Percentiles rank a stretch among this genome's conserved stretches.
phyloP scores from a whole-genome alignment of 1,284 basidiomycete species.

The Leccinum solheimii region DNA sequence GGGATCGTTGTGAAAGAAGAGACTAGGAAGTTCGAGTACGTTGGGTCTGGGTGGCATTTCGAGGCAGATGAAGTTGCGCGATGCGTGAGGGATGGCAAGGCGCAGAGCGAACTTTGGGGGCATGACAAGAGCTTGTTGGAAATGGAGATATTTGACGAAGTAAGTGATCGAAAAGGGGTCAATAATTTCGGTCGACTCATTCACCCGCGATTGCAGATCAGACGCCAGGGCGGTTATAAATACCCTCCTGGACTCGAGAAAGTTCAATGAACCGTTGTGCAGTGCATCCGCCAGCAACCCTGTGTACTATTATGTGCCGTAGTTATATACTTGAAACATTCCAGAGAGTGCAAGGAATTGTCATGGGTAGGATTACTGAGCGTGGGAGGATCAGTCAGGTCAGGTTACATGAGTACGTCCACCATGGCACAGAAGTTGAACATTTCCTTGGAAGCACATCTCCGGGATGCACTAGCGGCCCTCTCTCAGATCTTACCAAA shows the following conservation, averaged over 20 bases:
- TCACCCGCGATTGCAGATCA: conserved; percentile 38
- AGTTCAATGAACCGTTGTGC: conserved; percentile 29
- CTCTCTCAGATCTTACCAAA: conserved; percentile 48
- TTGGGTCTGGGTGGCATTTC: conserved; percentile 70
- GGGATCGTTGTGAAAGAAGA: conserved; percentile 55
- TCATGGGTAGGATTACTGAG: background rate
- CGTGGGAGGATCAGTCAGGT: background rate
- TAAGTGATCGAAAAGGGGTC: conserved; percentile 33
- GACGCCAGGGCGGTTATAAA: conserved; percentile 50
- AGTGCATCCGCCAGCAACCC: background rate
- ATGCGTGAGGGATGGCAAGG: conserved; percentile 73
- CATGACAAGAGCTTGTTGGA: conserved; percentile 75
- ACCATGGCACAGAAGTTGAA: conserved; percentile 42
- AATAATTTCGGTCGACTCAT: background rate
- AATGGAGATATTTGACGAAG: conserved; percentile 83
- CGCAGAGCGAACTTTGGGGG: conserved; percentile 73
- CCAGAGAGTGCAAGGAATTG: too few species aligned
- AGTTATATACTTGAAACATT: background rate
- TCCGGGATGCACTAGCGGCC: conserved; percentile 48
- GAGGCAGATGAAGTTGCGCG: conserved; percentile 85
- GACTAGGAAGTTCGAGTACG: conserved; percentile 52
- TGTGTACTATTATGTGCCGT: conserved; percentile 5
- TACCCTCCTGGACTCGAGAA: conserved; percentile 50
- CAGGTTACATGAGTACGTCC: too few species aligned
- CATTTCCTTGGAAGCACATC: conserved; percentile 68